Conservation (phyloP, 1,139 yeast genomes). For the Pichia sp. region DNA sequence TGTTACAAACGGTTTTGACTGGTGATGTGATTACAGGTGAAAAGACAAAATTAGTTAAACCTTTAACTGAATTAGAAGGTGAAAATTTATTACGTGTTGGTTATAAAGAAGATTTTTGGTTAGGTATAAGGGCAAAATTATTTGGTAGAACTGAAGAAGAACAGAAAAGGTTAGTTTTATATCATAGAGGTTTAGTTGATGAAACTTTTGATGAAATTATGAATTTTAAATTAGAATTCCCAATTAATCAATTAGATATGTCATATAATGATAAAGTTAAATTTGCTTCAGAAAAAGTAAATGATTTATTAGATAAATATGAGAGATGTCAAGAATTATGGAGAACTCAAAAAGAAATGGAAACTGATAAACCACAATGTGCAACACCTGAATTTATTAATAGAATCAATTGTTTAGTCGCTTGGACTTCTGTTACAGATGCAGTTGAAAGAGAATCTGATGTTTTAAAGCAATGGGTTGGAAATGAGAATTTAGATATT, state of each 20-base stretch:
- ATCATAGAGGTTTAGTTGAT: conserved; percentile 70
- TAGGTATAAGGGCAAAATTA: conserved; percentile 73
- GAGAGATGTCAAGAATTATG: conserved; percentile 72
- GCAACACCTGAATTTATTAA: conserved; percentile 58
- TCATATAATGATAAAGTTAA: conserved; percentile 26
- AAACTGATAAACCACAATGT: conserved; percentile 67
- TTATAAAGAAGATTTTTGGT: conserved; percentile 75
- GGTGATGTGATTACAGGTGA: conserved; percentile 94
- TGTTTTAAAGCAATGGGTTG: conserved; percentile 64
- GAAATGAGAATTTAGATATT: conserved; percentile 70
- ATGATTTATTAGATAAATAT: conserved; percentile 50
- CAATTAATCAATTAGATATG: conserved; percentile 23
- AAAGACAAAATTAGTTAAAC: conserved; percentile 67
- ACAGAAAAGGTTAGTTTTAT: conserved; percentile 65
- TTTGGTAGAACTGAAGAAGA: conserved; percentile 78
- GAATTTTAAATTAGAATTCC: conserved; percentile 48
- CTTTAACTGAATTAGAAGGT: conserved; percentile 39
- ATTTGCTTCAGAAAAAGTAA: conserved; percentile 42
- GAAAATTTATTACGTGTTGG: conserved; percentile 49
- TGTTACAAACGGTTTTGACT: conserved; percentile 83
- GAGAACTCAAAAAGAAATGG: conserved; percentile 77
- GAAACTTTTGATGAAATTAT: conserved; percentile 65
- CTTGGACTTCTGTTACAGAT: conserved; percentile 76
- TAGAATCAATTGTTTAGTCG: conserved; percentile 68
- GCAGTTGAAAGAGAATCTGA: conserved; percentile 58